Percentiles rank a stretch among this genome's conserved stretches.
phyloP scores from a whole-genome alignment of 1,284 basidiomycete species.

The Papiliotrema nemorosa region DNA sequence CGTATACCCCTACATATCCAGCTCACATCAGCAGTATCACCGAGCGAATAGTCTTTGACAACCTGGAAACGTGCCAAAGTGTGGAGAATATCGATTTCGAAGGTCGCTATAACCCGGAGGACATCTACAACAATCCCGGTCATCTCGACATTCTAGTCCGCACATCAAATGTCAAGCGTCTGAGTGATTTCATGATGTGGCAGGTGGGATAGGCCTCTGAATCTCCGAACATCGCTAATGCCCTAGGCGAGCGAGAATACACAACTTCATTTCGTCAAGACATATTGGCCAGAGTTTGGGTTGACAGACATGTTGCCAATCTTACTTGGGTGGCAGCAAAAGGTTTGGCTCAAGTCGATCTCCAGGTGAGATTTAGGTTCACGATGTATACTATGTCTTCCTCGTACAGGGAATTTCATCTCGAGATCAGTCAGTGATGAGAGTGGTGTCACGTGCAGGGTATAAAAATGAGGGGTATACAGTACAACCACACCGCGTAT shows the following conservation, averaged over 20 bases:
- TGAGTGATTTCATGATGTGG: constrained; percentile 94
- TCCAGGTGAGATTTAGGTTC: constrained; percentile 8
- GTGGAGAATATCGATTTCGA: constrained; percentile 6
- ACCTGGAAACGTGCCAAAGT: constrained; percentile 10
- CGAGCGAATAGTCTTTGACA: neutral
- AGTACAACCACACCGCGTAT: too few relatives aligned
- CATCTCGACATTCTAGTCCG: constrained; percentile 81
- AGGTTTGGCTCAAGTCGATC: constrained; percentile 51
- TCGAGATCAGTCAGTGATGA: too few relatives aligned
- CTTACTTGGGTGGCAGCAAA: constrained; percentile 77
- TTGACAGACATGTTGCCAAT: constrained; percentile 80
- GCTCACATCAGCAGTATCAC: neutral
- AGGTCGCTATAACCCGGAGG: constrained; percentile 15
- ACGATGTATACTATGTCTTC: neutral
- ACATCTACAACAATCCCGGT: too few relatives aligned
- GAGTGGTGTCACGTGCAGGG: too few relatives aligned
- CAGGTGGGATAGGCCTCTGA: constrained; percentile 57
- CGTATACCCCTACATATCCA: neutral
- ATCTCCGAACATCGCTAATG: neutral
- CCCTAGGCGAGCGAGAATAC: constrained; percentile 62
- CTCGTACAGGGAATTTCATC: neutral
- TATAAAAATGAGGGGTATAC: too few relatives aligned
- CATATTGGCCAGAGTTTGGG: constrained; percentile 95
- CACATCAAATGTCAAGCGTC: constrained; percentile 83
- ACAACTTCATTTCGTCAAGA: constrained; percentile 85